Evolutionary conservation across 495 filamentous ascomycete species (phyloP), one percentile per base, ranked within the genome.

Genomic region (Durotheca rogersii): DNA sequence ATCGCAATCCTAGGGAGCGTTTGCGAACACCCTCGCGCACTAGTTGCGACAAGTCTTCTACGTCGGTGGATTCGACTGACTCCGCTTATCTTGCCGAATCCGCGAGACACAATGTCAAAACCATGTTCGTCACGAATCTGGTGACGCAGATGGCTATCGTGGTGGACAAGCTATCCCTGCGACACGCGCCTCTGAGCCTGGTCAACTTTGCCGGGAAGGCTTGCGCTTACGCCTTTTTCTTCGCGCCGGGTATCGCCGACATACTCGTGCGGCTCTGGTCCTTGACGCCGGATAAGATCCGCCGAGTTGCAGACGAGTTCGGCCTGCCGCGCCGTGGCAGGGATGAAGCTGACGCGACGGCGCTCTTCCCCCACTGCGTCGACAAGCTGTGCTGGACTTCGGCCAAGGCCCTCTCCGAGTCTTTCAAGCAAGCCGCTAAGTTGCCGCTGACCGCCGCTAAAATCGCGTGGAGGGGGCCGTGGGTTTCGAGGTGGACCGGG

Each of bases 171-270:
- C 88, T 97, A 87, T 91, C 88, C 6, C 72, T 90, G 56, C 81
- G 89, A 59, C 85, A 88, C 61, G 88, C 90, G n/a, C 88, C 93
- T n/a, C 82, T 88, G 29, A 94, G 88, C 62, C 68, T 97, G 50
- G 90, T 97, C 36, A 83, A 86, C 23, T 98, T 96, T 70, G 93
- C 89, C 62, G 93, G 92, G 41, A 96, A 94, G 67, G 89, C 90
- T 11, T 87, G 84, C 58, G 93, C 93, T 6, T 96, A 95, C 68
- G 93, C 93, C 25, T 98, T 96, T 69, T 94, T 93, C 64, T 97
- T 96, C 66, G 93, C 89, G 30, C 87, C 90, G 0, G 90, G 90
- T 12, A 79, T 96, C 46, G 86, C 90, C 29, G 91, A 96, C 58
- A 81, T 92, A 30, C 75, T 97, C 41, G 81, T 95, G 19, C 79